A percentile compares a stretch with the other conserved stretches of the same genome.
phyloP scores from a whole-genome alignment of 2,329 filamentous ascomycete genomes.

The Verticillium nonalfalfae region DNA sequence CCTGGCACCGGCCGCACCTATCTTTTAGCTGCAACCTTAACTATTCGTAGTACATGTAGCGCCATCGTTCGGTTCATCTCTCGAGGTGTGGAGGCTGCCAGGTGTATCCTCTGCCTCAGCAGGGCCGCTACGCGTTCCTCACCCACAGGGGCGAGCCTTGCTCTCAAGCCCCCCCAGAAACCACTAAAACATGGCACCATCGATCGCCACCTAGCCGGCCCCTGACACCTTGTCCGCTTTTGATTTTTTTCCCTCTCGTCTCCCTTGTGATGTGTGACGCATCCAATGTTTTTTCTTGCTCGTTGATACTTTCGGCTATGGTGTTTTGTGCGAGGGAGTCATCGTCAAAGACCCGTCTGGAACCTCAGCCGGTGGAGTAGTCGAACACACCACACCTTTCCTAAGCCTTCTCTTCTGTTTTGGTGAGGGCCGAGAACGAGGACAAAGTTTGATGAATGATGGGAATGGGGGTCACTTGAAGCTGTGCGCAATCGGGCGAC shows the following conservation, averaged over 20 bases:
- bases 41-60: not conserved
- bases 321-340: not conserved
- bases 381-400: not conserved
- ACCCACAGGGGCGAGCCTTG: not conserved
- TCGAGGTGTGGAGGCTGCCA: not conserved
- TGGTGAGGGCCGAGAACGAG: not conserved
- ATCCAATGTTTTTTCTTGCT: not conserved
- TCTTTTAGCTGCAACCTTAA: not conserved
- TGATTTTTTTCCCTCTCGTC: not conserved
- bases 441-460: not conserved
- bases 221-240: constrained; percentile 1
- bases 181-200: constrained; percentile 4
- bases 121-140: not conserved
- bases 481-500: not conserved
- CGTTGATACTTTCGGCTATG: not conserved
- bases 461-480: not conserved
- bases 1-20: not conserved
- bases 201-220: constrained; percentile 1
- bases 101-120: not conserved
- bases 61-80: not conserved
- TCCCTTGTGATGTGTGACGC: not conserved
- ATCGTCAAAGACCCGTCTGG: not conserved
- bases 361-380: not conserved
- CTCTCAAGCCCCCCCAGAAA: constrained; percentile 1
- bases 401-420: not conserved